Base-by-base conservation (phyloP, 306 rosid species). In the Glycine tomentella region DNA sequence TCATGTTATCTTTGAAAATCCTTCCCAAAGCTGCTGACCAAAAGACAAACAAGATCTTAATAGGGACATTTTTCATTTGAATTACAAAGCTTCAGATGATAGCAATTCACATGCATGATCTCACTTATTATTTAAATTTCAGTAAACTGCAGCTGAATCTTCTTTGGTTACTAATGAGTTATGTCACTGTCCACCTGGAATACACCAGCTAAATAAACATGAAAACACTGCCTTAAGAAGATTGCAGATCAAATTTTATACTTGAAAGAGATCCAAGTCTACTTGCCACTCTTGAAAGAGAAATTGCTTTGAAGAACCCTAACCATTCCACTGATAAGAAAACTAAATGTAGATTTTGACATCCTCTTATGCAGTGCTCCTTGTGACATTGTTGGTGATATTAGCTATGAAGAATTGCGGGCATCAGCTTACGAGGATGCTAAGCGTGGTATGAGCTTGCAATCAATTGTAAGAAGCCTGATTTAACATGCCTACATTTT, bases 361-460 rank as follows among this genome's bases (percentile, higher is more conserved):
- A 49, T 82, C 40, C 80, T 77, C 78, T 79, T 76, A 73, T 84
- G 84, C 90, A 94, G 97, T 80, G 84, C 57, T 63, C 90, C 92
- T 73, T 93, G 99, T 85, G 99, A 95, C 80, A 93, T 95, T 67
- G 78, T 84, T 80, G 99, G 97, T 62, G 99, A 95, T 87, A 80
- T 90, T 77, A 95, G 99, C 87, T 91, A 80, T 38, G 97, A 95
- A 90, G 98, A 95, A 88, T 75, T 95, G 87, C 81, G 99, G 70
- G 88, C 90, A 50, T 85, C 87, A 25, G 99, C 99, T 58, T 95
- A 95, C 34, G 96, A 91, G 82, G 98, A 95, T 82, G 93, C 95
- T 40, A 91, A 84, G 76, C 84, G 55, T 2, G 98, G 99, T 70
- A 68, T 89, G 90, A 81, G 70, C 75, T 86, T 91, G 69, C 94